Conservation (phyloP, 2,329 filamentous ascomycete species). For the Aspergillus pseudotamarii region DNA sequence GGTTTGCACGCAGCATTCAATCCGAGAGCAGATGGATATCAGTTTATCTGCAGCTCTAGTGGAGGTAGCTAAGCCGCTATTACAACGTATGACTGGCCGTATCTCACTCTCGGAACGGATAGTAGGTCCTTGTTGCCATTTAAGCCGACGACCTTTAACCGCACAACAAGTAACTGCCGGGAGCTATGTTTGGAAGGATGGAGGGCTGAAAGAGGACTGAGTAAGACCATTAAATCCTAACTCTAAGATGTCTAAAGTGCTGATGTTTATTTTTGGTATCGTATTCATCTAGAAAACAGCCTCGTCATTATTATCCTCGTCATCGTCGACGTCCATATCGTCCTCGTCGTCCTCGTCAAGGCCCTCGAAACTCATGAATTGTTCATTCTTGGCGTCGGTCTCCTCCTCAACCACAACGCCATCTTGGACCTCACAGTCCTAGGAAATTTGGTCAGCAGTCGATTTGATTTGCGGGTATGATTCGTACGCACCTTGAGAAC, state of each 20-base stretch:
- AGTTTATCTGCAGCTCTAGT: too few species aligned
- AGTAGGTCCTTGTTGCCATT: too few species aligned
- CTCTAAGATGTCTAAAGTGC: background rate
- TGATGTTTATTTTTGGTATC: background rate
- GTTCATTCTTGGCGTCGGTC: constrained; percentile 65
- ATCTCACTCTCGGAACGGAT: too few species aligned
- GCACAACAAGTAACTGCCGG: too few species aligned
- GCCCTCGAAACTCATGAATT: constrained; percentile 59
- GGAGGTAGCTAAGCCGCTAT: too few species aligned
- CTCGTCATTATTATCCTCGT: constrained; percentile 8
- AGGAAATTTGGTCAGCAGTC: background rate
- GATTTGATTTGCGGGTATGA: background rate
- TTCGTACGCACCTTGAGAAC: constrained; percentile 62
- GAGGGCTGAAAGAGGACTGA: too few species aligned
- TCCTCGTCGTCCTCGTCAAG: constrained; percentile 43
- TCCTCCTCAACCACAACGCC: constrained; percentile 79
- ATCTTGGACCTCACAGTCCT: constrained; percentile 85
- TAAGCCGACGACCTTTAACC: too few species aligned
- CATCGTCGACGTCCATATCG: constrained; percentile 35
- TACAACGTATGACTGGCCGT: too few species aligned
- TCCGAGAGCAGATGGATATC: too few species aligned
- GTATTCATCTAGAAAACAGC: constrained; percentile 3
- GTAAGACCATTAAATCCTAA: background rate
- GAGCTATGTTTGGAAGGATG: too few species aligned
- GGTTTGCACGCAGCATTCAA: too few species aligned